Evolutionary conservation across 78 protist species (phyloP).

Genomic region (Chrysochromulina tobinii): DNA sequence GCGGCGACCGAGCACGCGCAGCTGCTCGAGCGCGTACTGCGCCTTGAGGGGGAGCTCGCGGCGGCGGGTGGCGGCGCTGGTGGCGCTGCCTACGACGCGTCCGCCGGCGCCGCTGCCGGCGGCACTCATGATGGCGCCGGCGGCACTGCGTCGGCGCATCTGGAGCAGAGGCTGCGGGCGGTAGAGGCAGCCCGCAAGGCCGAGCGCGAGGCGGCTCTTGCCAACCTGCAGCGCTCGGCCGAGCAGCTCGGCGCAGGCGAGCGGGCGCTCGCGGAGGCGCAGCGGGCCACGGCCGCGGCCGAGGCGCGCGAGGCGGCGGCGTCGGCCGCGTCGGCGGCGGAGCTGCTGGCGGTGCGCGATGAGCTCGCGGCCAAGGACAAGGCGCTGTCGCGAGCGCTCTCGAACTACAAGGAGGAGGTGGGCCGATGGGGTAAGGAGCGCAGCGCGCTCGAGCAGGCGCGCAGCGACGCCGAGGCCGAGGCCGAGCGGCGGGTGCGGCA

Average conservation of each 20-base stretch:
- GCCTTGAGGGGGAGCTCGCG: neutral
- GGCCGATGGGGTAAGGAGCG: neutral
- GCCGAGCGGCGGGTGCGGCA: neutral
- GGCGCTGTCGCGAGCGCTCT: neutral
- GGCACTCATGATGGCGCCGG: neutral
- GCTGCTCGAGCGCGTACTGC: neutral
- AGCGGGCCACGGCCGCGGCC: slow-evolving; percentile 5
- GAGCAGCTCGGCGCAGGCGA: no score
- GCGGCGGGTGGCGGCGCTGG: neutral
- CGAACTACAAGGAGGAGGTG: neutral
- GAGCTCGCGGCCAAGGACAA: neutral
- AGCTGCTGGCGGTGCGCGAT: neutral
- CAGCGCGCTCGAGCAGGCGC: neutral
- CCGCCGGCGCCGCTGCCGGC: no score
- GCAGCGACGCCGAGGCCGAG: neutral
- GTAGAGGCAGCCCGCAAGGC: no score
- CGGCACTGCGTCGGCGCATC: neutral
- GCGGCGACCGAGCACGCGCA: neutral
- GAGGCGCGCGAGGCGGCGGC: neutral
- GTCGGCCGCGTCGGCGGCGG: neutral
- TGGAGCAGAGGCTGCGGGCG: neutral
- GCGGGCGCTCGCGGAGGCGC: neutral
- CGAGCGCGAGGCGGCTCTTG: no score
- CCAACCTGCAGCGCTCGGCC: no score
- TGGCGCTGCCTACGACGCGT: no score